A percentile compares a stretch with the other conserved stretches of the same genome.
Evolutionary conservation across 73 alveolate genomes (phyloP).

Genomic region (Blepharisma stoltei): DNA sequence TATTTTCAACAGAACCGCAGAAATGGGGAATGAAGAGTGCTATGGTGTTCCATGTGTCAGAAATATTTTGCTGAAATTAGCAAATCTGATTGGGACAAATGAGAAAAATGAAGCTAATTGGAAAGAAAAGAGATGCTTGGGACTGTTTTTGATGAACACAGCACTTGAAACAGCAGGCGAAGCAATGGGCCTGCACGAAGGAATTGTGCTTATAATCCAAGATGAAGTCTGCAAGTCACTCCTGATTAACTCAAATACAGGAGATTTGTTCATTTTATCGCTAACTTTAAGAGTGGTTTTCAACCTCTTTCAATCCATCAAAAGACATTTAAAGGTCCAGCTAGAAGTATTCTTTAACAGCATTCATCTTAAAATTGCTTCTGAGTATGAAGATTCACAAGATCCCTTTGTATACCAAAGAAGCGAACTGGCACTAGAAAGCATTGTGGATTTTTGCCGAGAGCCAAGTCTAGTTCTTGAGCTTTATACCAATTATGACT

Average conservation of each 20-base stretch:
- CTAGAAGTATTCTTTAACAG: slow-evolving; percentile 19
- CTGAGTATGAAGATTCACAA: slow-evolving; percentile 13
- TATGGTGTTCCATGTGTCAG: slow-evolving; percentile 19
- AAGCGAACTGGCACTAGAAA: slow-evolving; percentile 5
- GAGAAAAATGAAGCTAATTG: slow-evolving; percentile 1
- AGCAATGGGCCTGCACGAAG: background rate
- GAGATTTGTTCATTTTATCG: slow-evolving; percentile 13
- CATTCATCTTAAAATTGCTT: slow-evolving; percentile 26
- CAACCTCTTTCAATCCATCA: slow-evolving; percentile 17
- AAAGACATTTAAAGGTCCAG: slow-evolving; percentile 19
- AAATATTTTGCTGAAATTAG: background rate
- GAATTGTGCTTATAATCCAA: background rate
- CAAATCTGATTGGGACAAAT: slow-evolving; percentile 1
- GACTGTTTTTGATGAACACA: slow-evolving; percentile 15
- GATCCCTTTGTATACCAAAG: slow-evolving; percentile 18
- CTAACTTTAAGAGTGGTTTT: slow-evolving; percentile 26
- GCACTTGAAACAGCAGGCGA: slow-evolving; percentile 26
- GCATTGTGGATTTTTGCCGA: slow-evolving; percentile 22
- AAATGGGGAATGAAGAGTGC: background rate
- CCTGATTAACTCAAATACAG: slow-evolving; percentile 4
- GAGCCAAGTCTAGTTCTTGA: slow-evolving; percentile 21
- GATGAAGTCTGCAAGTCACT: slow-evolving; percentile 23
- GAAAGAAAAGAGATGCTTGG: slow-evolving; percentile 21
- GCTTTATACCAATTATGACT: slow-evolving; percentile 17
- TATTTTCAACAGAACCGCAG: background rate